Percentiles rank a stretch among this genome's conserved stretches.
Evolutionary conservation across 2,329 filamentous ascomycete genomes (phyloP).

Genomic region (Onygenales sp.): DNA sequence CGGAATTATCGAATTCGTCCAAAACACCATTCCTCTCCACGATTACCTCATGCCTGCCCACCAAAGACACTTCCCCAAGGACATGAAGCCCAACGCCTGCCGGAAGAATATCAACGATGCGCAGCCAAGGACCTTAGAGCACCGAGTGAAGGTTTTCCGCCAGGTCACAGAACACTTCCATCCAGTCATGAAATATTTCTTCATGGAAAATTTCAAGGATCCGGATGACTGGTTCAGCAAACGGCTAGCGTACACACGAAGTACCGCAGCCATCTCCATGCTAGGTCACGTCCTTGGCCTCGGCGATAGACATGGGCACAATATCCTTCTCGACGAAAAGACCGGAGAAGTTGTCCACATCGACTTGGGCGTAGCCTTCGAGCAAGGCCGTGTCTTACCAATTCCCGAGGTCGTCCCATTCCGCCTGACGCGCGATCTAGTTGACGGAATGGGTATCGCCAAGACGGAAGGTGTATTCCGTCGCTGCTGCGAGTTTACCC

Average conservation of each 20-base stretch:
- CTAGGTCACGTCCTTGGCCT: slow-evolving; percentile 87
- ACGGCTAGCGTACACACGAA: slow-evolving; percentile 82
- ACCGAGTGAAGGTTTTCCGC: slow-evolving; percentile 64
- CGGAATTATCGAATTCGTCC: slow-evolving; percentile 94
- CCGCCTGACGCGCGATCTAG: slow-evolving; percentile 82
- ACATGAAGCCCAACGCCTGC: slow-evolving; percentile 66
- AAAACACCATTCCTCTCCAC: slow-evolving; percentile 83
- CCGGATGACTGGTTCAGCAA: slow-evolving; percentile 94
- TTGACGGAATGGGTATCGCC: slow-evolving; percentile 94
- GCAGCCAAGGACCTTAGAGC: slow-evolving; percentile 59
- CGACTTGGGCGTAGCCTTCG: slow-evolving; percentile 92
- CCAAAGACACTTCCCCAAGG: slow-evolving; percentile 72
- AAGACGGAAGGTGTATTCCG: slow-evolving; percentile 94
- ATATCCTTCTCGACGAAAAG: slow-evolving; percentile 83
- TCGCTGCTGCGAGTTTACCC: slow-evolving; percentile 94
- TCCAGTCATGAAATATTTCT: slow-evolving; percentile 93
- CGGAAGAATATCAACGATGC: slow-evolving; percentile 69
- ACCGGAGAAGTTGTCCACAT: slow-evolving; percentile 95
- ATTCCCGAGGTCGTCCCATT: slow-evolving; percentile 96
- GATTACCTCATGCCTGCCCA: slow-evolving; percentile 90
- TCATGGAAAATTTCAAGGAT: slow-evolving; percentile 87
- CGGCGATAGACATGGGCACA: slow-evolving; percentile 91
- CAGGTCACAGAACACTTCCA: slow-evolving; percentile 74
- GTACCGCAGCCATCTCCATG: slow-evolving; percentile 90
- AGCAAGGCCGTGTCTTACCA: slow-evolving; percentile 88